Base-by-base conservation (phyloP, 305 asterid species). In the Solanum hybrid region DNA sequence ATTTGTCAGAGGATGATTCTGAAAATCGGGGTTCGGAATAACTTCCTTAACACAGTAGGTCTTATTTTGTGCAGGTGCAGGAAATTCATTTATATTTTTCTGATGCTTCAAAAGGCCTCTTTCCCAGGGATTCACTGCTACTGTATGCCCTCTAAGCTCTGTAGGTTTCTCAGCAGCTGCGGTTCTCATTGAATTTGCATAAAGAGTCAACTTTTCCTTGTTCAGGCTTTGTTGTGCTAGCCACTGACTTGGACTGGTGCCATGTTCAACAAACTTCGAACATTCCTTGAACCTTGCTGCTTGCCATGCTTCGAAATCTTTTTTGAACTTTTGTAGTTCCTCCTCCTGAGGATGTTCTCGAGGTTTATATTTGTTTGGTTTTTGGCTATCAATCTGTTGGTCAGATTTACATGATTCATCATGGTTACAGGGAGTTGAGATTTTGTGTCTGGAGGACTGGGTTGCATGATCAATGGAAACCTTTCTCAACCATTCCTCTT, bases 311-410 rank as follows among this genome's bases (percentile, higher is more conserved):
- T 94, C 99, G 81, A 97, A 96, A 75, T 97, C 99, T 92, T 93
- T 95, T 96, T 97, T 97, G 87, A 97, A 97, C 94, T 94, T 97
- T 92, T 95, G 96, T 36, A 97, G 93, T 92, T 96, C 98, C 92
- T 94, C 98, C 91, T 97, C 99, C 91, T 97, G 99, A 90, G 99
- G 99, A 90, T 97, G 99, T 91, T 95, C 98, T 82, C 98, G 95
- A 22, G 92, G 93, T 88, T 92, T 96, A 72, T 93, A 94, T 94
- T 92, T 95, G 89, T 90, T 91, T 90, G 14, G 85, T 90, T 90
- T 95, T 87, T 37, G 36, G 86, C 75, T 85, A 76, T 91, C 88
- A 85, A 88, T 90, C 92, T 76, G 75, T 76, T 82, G 92, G 90
- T 92, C 94, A 88, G 88, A 88, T 86, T 91, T 82, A 90, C 89